Base-by-base conservation (phyloP, 768 basidiomycete species). In the Pholiota microspora region DNA sequence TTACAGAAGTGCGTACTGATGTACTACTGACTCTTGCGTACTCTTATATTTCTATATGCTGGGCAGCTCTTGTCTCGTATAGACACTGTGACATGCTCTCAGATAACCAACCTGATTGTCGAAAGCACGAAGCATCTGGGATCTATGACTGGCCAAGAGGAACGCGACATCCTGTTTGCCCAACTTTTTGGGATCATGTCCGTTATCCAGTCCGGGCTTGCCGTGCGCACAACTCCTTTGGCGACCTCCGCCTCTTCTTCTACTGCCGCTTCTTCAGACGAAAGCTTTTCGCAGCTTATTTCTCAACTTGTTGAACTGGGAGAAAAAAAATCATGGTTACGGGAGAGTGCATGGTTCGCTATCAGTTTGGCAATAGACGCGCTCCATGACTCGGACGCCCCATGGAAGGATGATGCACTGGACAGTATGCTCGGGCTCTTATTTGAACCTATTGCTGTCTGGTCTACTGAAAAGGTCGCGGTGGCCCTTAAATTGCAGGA, bases 381-480 rank as follows among this genome's bases (percentile, higher is more conserved):
- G 10, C 70, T 91, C 35, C 67, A 79, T 45, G 74, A 70, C 5
- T 86, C 83, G 15, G 71, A 81, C 3, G 83, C 86, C 13, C 55
- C 78, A 0, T 97, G 94, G 93, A 87, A 84, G 68, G 74, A 77
- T 0, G 77, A 82, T 21, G 93, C 86, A 3, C 61, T 88, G 12
- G 72, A 79, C 5, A 64, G 65, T 38, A 72, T 81, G 0, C 63
- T 89, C 8, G 64, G 79, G 32, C 71, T 69, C 1, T 62, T 92
- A 24, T 88, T 87, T 62, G 71, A 69, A 7, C 79, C 81, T 46
- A 75, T 78, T 53, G 70, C 73, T 27, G 62, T 69, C 16, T 98
- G 95, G 94, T 87, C 89, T 2, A 86, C 88, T 16, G 96, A 98
- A 67, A 97, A 93, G 69, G 73, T 98, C 27, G 94, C 92, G 2